Conservation (phyloP, 2,329 filamentous ascomycete genomes). For the Grosmannia serpens region DNA sequence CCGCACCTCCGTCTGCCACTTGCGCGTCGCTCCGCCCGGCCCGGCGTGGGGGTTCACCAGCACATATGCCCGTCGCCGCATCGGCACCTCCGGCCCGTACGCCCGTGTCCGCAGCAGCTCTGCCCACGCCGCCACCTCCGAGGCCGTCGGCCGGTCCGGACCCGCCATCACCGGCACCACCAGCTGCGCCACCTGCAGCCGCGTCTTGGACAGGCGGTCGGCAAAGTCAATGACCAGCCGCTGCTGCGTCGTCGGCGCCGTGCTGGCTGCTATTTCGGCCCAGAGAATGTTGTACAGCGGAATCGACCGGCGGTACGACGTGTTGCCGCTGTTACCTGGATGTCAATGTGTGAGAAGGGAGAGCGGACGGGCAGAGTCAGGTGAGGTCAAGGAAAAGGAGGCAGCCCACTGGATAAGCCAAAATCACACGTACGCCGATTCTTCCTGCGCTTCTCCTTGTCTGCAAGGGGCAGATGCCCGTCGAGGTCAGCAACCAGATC, state of each 20-base stretch:
- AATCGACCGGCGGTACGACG: slow-evolving; percentile 29
- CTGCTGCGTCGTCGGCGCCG: slow-evolving; percentile 28
- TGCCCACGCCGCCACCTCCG: slow-evolving; percentile 47
- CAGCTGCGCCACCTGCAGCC: slow-evolving; percentile 12
- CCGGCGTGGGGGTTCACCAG: slow-evolving; percentile 87
- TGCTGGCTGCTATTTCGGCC: slow-evolving; percentile 44
- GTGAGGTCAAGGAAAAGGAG: neutral
- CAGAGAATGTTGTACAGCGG: slow-evolving; percentile 77
- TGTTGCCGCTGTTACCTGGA: neutral
- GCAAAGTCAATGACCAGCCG: slow-evolving; percentile 63
- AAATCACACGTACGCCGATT: slow-evolving; percentile 10
- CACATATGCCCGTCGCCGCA: slow-evolving; percentile 70
- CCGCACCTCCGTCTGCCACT: slow-evolving; percentile 64
- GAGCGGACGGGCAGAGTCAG: too few species aligned
- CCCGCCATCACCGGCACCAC: slow-evolving; percentile 1
- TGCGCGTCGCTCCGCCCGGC: slow-evolving; percentile 60
- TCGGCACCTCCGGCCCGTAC: slow-evolving; percentile 54
- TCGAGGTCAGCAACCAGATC: neutral
- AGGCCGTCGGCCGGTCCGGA: slow-evolving; percentile 22
- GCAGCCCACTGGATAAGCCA: slow-evolving; percentile 2
- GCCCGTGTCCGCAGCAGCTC: slow-evolving; percentile 53
- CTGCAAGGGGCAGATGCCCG: neutral
- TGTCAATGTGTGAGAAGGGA: neutral
- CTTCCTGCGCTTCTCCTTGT: slow-evolving; percentile 13
- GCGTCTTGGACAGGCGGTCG: slow-evolving; percentile 42